Base-by-base conservation (phyloP, 805 yeast genomes). In the Candida sakaeoensis region DNA sequence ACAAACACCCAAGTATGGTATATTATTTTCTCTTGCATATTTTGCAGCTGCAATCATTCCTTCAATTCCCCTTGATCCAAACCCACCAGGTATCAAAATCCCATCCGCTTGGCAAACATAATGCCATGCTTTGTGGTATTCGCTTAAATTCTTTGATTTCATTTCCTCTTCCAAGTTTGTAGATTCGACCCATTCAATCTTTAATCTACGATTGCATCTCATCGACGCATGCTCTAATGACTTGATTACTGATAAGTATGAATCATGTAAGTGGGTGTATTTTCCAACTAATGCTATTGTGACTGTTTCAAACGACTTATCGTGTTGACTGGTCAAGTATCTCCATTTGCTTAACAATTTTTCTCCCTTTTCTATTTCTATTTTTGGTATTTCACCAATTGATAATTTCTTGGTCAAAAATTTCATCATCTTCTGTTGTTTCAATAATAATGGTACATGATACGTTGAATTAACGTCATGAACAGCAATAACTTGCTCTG, bases 21-120 rank as follows among this genome's bases (percentile, higher is more conserved):
- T 77, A 56, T 83, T 77, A 70, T 88, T 88, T 64, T 85, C 95
- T 70, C 99, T 82, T n/a, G 99, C 99, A 84, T 95, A 93, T 64
- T 86, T 84, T 40, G 97, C 95, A 44, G 98, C 99, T 27, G 86
- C 70, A 60, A 93, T 74, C 99, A 93, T 93, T 54, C 99, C 99
- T 68, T 93, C 98, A 44, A 88, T 87, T 67, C 99, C 99, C 65
- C 99, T 83, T 36, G 79, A 67, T 44, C 99, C 99, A 58, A 93
- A 93, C 1, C 99, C 99, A 59, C 99, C 99, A 28, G 99, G 99
- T 42, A 93, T 96, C 44, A 93, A 75, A 48, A 93, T 85, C 64
- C 99, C 98, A 63, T 93, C 96, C 18, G 98, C 96, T 54, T 84
- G 80, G 61, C 95, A 86, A 49, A 93, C 81, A 51, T 75, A 70